Percentiles rank a stretch among this genome's conserved stretches.
Evolutionary conservation across 768 basidiomycete genomes (phyloP).

Genomic region (Flagelloscypha sp.): DNA sequence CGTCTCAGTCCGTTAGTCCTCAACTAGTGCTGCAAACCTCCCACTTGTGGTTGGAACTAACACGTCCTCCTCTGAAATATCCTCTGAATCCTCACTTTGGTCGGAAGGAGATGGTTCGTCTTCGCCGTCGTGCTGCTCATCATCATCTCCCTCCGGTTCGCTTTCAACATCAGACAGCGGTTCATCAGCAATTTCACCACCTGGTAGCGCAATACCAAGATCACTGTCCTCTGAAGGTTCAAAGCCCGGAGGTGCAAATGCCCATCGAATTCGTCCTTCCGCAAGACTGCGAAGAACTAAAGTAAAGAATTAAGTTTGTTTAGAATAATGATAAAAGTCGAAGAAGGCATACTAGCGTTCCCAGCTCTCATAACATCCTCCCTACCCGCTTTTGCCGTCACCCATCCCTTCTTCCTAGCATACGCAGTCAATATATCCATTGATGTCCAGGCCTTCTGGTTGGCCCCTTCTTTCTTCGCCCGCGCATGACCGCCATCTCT

Average conservation of each 20-base stretch:
- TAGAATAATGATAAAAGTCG: background rate
- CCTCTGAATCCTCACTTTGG: conserved; percentile 8
- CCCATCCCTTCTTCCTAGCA: conserved; percentile 70
- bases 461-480: conserved; percentile 19
- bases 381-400: conserved; percentile 87
- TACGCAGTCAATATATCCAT: conserved; percentile 78
- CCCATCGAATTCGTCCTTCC: conserved; percentile 77
- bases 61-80: too few species aligned
- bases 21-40: too few species aligned
- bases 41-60: too few species aligned
- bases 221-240: conserved; percentile 20
- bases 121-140: conserved; percentile 16
- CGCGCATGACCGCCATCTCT: conserved; percentile 34
- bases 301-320: conserved; percentile 3
- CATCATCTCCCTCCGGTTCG: conserved; percentile 23
- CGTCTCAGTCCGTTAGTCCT: too few species aligned
- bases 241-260: conserved; percentile 67
- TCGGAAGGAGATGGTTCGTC: conserved; percentile 9
- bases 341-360: conserved; percentile 64
- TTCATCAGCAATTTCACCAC: conserved; percentile 23
- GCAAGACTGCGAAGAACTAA: conserved; percentile 76
- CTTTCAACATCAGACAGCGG: conserved; percentile 24
- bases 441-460: conserved; percentile 66
- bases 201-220: conserved; percentile 53
- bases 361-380: conserved; percentile 87